A percentile compares a stretch with the other conserved stretches of the same genome.
Evolutionary conservation across 2,329 filamentous ascomycete species (phyloP).

Genomic region (Byssoonygena ceratinophila): DNA sequence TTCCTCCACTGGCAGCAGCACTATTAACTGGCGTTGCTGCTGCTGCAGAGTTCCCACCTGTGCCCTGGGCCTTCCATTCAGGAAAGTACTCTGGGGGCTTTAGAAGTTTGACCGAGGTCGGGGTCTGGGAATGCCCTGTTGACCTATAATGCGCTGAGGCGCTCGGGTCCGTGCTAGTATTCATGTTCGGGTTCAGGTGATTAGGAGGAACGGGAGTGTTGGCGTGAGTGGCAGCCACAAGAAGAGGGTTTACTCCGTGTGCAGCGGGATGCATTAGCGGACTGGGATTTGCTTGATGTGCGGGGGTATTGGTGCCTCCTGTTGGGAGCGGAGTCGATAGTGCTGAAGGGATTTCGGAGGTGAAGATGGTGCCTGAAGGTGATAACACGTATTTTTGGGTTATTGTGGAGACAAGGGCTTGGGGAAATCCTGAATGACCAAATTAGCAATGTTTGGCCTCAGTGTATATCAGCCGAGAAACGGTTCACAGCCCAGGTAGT

Average conservation of each 20-base stretch:
- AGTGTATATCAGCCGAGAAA: neutral
- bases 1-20: conserved; percentile 26
- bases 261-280: conserved; percentile 47
- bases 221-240: conserved; percentile 68
- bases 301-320: conserved; percentile 77
- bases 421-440: conserved; percentile 59
- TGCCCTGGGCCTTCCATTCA: conserved; percentile 70
- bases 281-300: conserved; percentile 36
- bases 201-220: conserved; percentile 33
- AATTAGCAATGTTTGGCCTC: neutral
- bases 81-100: conserved; percentile 73
- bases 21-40: neutral
- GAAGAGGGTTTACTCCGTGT: conserved; percentile 70
- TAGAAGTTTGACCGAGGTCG: conserved; percentile 70
- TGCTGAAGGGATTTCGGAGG: conserved; percentile 88
- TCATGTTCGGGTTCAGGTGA: conserved; percentile 28
- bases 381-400: conserved; percentile 78
- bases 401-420: conserved; percentile 72
- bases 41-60: conserved; percentile 18
- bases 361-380: conserved; percentile 90
- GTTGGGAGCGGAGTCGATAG: conserved; percentile 84
- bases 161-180: conserved; percentile 20
- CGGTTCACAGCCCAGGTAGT: neutral
- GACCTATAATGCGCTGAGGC: conserved; percentile 43
- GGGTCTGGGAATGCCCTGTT: conserved; percentile 60